Percentiles rank a stretch among this genome's conserved stretches.
phyloP scores from a whole-genome alignment of 257 asterid genomes.

The Lavandula angustifolia region DNA sequence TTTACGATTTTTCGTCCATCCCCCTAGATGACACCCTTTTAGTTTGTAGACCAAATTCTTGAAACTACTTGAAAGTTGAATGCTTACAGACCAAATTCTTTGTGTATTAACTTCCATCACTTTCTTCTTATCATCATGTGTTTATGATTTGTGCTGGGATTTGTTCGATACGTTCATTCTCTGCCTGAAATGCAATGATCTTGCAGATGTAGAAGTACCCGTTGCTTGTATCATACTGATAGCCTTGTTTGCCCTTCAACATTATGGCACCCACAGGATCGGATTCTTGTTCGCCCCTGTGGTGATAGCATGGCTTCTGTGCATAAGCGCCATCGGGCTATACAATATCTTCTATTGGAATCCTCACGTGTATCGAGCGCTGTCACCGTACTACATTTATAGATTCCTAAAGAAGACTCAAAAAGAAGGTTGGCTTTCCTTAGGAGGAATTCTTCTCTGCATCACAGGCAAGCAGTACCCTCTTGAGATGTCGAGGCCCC shows the following conservation, averaged over 20 bases:
- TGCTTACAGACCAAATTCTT: not conserved
- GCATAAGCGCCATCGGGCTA: constrained; percentile 76
- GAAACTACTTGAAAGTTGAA: not conserved
- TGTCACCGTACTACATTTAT: constrained; percentile 79
- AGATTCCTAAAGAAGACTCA: constrained; percentile 72
- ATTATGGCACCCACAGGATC: constrained; percentile 92
- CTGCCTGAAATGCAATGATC: constrained; percentile 36
- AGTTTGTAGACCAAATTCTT: no score
- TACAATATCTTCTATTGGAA: constrained; percentile 78
- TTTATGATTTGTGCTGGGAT: not conserved
- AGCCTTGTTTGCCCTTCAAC: constrained; percentile 88
- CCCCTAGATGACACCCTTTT: not conserved
- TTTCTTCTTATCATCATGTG: not conserved
- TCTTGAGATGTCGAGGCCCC: not conserved
- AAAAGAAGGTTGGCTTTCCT: constrained; percentile 76
- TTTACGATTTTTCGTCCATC: not conserved
- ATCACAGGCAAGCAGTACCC: constrained; percentile 58
- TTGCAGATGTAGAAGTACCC: constrained; percentile 86
- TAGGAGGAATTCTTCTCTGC: constrained; percentile 84
- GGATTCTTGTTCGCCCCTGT: constrained; percentile 91
- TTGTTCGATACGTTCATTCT: not conserved
- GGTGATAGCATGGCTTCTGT: constrained; percentile 77
- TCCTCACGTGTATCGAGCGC: constrained; percentile 72
- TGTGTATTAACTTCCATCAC: not conserved
- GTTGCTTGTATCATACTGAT: constrained; percentile 74